Base-by-base conservation (phyloP, 2,329 filamentous ascomycete genomes). In the Diaporthe ampelina region DNA sequence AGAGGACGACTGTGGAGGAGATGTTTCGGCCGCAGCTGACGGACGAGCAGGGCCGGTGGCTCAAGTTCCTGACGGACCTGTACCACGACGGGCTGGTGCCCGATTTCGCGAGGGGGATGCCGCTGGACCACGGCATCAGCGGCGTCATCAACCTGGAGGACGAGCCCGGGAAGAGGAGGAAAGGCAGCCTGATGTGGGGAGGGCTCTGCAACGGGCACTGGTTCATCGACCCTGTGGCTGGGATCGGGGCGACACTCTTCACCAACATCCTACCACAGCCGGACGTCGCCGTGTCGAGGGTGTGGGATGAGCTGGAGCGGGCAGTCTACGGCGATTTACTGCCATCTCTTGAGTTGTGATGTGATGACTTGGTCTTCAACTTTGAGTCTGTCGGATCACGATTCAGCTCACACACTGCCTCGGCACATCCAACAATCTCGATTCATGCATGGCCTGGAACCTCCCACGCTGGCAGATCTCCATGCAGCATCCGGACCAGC, bases 121-220 rank as follows among this genome's bases (percentile, higher is more conserved):
- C 78, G n/a, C 72, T 86, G 6, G 82, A 84, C 71, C 80, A 84
- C 57, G 83, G 84, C 1, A 77, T 86, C 11, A 81, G 80, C 5
- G 86, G 85, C 5, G 77, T 84, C 37, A 76, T 87, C 58, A 86
- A 85, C 70, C 72, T 83, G 75, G 80, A 81, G 35, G 82, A 86
- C 70, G 78, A 83, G 10, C 80, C 82, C 0, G 83, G 83, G 0
- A 85, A 84, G 80, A 79, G 86, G 50, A 81, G 78, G 61, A 83
- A 81, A 76, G 85, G 85, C 0, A 86, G 84, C 45, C 74, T 87
- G 72, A 84, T 82, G 78, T 87, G 86, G 85, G 79, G 79, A n/a
- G 86, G 86, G 45, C 81, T 84, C 74, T 78, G 78, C 29, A 86
- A 86, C 73, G 80, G 82, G 24, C 82, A 82, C 72, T 87, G 86